Base-by-base conservation (phyloP, 805 yeast species). In the Wickerhamiella cacticola region DNA sequence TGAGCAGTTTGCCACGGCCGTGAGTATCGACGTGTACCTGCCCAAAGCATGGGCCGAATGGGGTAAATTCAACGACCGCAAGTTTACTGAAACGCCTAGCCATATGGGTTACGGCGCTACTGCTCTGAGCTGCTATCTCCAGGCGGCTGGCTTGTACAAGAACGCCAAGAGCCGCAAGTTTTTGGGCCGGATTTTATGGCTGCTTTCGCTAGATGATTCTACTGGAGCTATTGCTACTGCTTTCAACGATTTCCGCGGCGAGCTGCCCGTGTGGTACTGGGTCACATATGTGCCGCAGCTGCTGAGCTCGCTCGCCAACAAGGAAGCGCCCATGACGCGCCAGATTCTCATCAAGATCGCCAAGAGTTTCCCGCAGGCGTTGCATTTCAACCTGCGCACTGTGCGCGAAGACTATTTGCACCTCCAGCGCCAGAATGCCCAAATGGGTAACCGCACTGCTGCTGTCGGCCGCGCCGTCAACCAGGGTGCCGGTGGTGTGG, bases 1-100 rank as follows among this genome's bases (percentile, higher is more conserved):
- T 61, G 95, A 92, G 62, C 96, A 96, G 0, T 92, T 92, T 68
- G 95, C 97, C 1, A 85, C 96, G 2, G 96, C 98, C 1, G 96
- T 92, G 16, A 97, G 92, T 63, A 79, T 92, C 49, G 98, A 94
- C 59, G 73, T 89, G 56, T 86, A 88, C 58, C 66, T 92, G 41
- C 95, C 97, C 1, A 89, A 92, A 63, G 97, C 98, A 0, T 92
- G 99, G 99, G 97, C 96, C 3, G 96, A 94, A 62, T 92, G 99
- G 99, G 99, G 98, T 52, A 78, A 80, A 61, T 92, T 86, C 68
- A 88, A 88, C 61, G 98, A 92, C 56, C 76, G 80, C 24, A 71
- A 95, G 36, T 79, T 86, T 63, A 82, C 84, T 55, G 94, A 86
- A 55, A 80, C 80, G 51, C 89, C 88, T 1, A 76, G 70, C 44